Base-by-base conservation (phyloP, 1,284 basidiomycete genomes). In the Marasmius sp. region DNA sequence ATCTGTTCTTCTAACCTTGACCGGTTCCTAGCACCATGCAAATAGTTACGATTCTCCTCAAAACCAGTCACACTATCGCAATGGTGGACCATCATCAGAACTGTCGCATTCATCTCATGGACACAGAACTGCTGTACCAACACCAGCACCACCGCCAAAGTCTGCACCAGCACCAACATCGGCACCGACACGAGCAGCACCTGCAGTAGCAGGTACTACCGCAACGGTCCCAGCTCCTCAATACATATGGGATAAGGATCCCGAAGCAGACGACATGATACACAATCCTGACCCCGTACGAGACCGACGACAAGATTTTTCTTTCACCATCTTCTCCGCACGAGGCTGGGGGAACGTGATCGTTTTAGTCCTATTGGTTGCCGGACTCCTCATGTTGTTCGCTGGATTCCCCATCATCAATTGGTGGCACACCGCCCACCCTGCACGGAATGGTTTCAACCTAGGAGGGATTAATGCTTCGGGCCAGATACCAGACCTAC, bases 321-420 rank as follows among this genome's bases (percentile, higher is more conserved):
- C 79, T 11, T 90, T 85, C 60, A 85, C 86, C 3, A 59, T 87
- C 14, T 89, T 90, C 69, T 92, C 90, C 4, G 76, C 76, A 16
- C 79, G 91, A 72, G 91, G 91, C 10, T 93, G 90, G 88, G 75
- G 82, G n/a, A 93, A 93, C 65, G 82, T 77, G 4, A 74, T 79
- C 2, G 85, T 85, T 0, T 80, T 93, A 22, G 65, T 88, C 63
- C 58, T 89, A 59, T 79, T 93, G 54, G 72, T 88, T 36, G 67
- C 77, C 16, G 87, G 85, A 47, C 75, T 93, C 48, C 71, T 92
- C 59, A 83, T 81, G 3, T 81, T 93, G 37, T 93, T 93, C 70
- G 85, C 86, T 27, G 91, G 89, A 41, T 95, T 93, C 70, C 94
- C 94, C 1, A 86, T 95, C 70, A 83, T 93, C 65, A 78, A 79